These are phyloP conservation scores for Suillus decipiens DNA, from an alignment of 768 basidiomycete genomes.

Conservation along the genomic window DNA sequence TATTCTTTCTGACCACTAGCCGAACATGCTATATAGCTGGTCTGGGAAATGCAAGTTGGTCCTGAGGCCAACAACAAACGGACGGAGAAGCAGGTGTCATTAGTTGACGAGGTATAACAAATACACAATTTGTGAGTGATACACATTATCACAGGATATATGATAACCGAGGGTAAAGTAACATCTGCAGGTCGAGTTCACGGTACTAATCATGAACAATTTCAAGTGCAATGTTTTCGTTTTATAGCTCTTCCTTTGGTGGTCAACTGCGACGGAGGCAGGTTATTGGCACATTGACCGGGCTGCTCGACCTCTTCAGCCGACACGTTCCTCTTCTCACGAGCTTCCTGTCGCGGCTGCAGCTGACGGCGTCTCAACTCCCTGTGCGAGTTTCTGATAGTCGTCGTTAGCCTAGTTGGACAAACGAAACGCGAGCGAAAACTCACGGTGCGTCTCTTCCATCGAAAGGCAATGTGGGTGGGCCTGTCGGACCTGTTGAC, in stretches of 20 bases:
- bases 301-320: not conserved
- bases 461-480: not conserved
- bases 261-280: not conserved
- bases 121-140: not conserved
- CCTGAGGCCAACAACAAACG: not conserved
- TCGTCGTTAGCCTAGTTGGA: not conserved
- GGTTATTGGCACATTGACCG: not conserved
- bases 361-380: not conserved
- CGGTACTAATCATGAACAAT: not conserved
- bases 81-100: no score
- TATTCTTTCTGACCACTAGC: not conserved
- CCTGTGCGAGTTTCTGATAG: not conserved
- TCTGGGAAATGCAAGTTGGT: not conserved
- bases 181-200: not conserved
- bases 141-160: not conserved
- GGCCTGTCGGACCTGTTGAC: not conserved
- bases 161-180: not conserved
- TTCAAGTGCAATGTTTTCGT: not conserved
- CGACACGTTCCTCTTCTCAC: not conserved
- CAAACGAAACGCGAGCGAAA: not conserved
- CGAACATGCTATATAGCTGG: not conserved
- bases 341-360: not conserved
- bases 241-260: not conserved
- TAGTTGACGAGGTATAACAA: not conserved
- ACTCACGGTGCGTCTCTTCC: not conserved